A percentile compares a stretch with the other conserved stretches of the same genome.
Evolutionary conservation across 2,329 filamentous ascomycete genomes (phyloP).

Genomic region (Paecilomyces formosus): DNA sequence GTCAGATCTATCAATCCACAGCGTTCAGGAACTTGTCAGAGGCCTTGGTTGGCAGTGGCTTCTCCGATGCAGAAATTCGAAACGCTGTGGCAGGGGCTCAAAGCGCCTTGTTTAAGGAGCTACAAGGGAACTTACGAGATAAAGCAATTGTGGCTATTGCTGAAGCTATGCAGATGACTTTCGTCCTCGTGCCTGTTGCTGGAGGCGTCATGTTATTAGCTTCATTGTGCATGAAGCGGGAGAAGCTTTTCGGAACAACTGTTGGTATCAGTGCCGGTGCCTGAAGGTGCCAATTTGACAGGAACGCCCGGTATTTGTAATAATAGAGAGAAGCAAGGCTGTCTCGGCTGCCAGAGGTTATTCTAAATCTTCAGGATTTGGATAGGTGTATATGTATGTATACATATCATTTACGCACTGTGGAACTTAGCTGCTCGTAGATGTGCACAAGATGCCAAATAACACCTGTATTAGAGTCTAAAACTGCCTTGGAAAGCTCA

Average conservation of each 20-base stretch:
- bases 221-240: background rate
- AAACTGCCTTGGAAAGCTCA: too few relatives aligned
- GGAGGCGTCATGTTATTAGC: background rate
- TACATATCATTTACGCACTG: too few relatives aligned
- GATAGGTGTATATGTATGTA: too few relatives aligned
- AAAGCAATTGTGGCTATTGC: background rate
- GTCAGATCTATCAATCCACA: background rate
- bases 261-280: too few relatives aligned
- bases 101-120: background rate
- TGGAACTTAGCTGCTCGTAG: too few relatives aligned
- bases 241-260: background rate
- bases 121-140: background rate
- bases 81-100: background rate
- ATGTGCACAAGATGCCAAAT: too few relatives aligned
- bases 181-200: background rate
- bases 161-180: background rate
- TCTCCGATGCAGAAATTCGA: background rate
- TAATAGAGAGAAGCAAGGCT: too few relatives aligned
- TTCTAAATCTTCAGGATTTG: too few relatives aligned
- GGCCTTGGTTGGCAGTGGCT: background rate
- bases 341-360: too few relatives aligned
- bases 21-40: background rate
- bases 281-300: too few relatives aligned
- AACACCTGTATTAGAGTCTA: too few relatives aligned
- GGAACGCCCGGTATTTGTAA: too few relatives aligned